Evolutionary conservation across 305 asterid genomes (phyloP), one percentile per base, ranked within the genome.

Genomic region (Petunia hybrid): DNA sequence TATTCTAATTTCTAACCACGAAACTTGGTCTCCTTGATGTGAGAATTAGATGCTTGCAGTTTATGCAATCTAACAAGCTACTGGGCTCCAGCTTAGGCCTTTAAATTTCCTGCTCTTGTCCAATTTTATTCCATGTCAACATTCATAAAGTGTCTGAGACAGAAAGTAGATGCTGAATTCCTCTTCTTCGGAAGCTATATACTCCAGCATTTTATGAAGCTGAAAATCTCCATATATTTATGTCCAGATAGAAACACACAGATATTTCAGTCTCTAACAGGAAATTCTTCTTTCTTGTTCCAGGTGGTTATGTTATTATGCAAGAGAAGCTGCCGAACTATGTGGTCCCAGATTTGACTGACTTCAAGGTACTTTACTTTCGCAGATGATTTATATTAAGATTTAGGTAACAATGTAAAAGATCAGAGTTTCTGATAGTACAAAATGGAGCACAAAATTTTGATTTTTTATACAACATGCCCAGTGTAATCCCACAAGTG

Each of bases 251-350:
- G 48, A 74, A 7, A 35, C 77, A 71, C 13, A 48, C 13, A 16
- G 8, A 71, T 6, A 46, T 48, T 38, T 48, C 16, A 5, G 61
- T 71, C 12, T 0, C 42, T 70, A 9, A 70, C 10, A 48, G 3
- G 36, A 31, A 22, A 35, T 5, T 40, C 63, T 71, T 74, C 5
- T 80, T 51, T 74, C 3, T 7, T 84, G 65, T 71, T 84, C 86
- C 91, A 94, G 97, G 98, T 87, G 94, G 96, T 64, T 94, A 94
- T 81, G 95, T 91, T 43, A 88, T 94, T 53, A 85, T 89, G 90
- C 95, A 87, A 80, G 97, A 94, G 84, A 93, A 87, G 87, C 88
- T 94, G 89, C 97, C 97, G 5, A 88, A 91, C 89, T 93, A 93
- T 60, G 91, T 93, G 13, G 96, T 94, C 68, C 97, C 97, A 22